Evolutionary conservation across 768 basidiomycete species (phyloP).

Genomic region (Boletus vinaceobasis): DNA sequence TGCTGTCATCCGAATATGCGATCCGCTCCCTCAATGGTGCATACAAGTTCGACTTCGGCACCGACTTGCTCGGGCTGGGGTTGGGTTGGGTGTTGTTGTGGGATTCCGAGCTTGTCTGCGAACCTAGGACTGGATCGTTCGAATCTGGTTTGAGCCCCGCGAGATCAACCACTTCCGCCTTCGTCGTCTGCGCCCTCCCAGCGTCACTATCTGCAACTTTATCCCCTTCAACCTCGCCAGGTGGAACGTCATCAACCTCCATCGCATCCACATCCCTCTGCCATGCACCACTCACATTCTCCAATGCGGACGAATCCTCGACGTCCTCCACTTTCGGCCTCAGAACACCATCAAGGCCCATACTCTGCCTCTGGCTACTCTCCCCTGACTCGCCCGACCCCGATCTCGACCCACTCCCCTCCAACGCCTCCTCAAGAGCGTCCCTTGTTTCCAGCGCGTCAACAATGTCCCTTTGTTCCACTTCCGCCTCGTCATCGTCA

Average conservation of each 20-base stretch:
- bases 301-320: conserved; percentile 50
- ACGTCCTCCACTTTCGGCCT: conserved; percentile 54
- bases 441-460: conserved; percentile 56
- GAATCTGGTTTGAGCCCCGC: conserved; percentile 54
- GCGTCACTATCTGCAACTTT: background rate
- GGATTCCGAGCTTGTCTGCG: conserved; percentile 38
- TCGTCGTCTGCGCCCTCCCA: conserved; percentile 21
- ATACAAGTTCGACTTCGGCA: conserved; percentile 44
- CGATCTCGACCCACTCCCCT: conserved; percentile 29
- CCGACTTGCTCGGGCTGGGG: conserved; percentile 34
- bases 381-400: conserved; percentile 34
- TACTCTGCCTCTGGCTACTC: conserved; percentile 33
- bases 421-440: conserved; percentile 58
- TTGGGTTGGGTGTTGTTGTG: conserved; percentile 22
- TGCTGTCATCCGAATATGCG: conserved; percentile 40
- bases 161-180: conserved; percentile 25
- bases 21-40: conserved; percentile 60
- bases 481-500: conserved; percentile 59
- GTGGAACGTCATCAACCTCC: conserved; percentile 31
- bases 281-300: conserved; percentile 18
- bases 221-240: conserved; percentile 29
- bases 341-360: conserved; percentile 25
- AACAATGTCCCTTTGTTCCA: conserved; percentile 50
- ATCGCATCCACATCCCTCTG: conserved; percentile 26
- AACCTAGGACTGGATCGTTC: conserved; percentile 49